Base-by-base conservation (phyloP, 169 alveolate species). In the Plasmodium fragile region DNA sequence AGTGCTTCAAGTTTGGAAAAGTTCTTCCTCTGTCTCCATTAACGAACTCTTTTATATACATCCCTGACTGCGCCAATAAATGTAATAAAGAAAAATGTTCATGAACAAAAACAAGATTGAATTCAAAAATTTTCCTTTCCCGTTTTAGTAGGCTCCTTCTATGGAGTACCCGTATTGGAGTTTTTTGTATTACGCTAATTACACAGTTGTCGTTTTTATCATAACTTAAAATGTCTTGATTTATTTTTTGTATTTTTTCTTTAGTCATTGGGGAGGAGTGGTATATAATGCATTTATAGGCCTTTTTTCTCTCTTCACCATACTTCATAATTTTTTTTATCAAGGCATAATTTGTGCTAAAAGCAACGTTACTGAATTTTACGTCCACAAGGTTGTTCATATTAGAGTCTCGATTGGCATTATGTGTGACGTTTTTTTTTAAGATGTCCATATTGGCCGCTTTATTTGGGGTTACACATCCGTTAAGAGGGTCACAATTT, bases 21-120 rank as follows among this genome's bases (percentile, higher is more conserved):
- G 99, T 98, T 92, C 99, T 97, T 83, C 98, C 98, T 71, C 97
- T 92, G 94, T 98, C 99, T 70, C 99, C 98, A 96, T 97, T 97
- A 49, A 98, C 98, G 92, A 98, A 98, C 94, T 98, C 99, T 95
- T 98, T 98, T 34, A 98, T 97, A 92, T 98, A 98, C 73, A 98
- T 97, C 18, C 99, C 99, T 22, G 98, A 98, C 3, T 97, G 96
- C 2, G 99, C 93, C 53, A 96, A 91, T 22, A 98, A 93, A 92
- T 96, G 94, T 72, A 98, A 92, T 30, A 95, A 95, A 92, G 97
- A 95, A 96, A 95, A 97, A 93, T 98, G 98, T 43, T 93, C 87
- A 94, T 96, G 97, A 36, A 98, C 81, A 75, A 91, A 92, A 55
- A 93, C 93, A 4, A 97, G 95, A 55, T 96, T 87, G 71, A 97